phyloP scores from a whole-genome alignment of 192 early-diverging fungal genomes.

The Thoreauomyces humboldtii region DNA sequence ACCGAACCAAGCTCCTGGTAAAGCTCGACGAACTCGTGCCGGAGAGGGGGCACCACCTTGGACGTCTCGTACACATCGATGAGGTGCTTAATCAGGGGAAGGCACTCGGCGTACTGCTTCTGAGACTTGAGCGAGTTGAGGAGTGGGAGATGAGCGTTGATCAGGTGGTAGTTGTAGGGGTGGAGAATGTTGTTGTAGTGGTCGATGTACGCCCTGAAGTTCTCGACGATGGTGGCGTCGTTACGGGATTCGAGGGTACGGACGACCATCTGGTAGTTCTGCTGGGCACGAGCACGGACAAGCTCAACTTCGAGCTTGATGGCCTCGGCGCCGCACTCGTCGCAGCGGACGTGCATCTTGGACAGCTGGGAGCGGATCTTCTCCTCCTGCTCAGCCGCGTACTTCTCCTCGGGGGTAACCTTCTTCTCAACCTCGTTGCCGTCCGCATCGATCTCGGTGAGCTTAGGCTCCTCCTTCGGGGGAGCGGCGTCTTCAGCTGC shows the following conservation, averaged over 20 bases:
- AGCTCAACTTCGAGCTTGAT: constrained; percentile 13
- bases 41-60: constrained; percentile 48
- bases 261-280: constrained; percentile 42
- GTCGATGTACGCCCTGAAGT: constrained; percentile 49
- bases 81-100: constrained; percentile 38
- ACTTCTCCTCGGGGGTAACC: constrained; percentile 49
- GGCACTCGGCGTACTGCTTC: constrained; percentile 35
- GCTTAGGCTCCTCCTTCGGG: not conserved
- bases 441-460: too few relatives aligned
- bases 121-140: constrained; percentile 36
- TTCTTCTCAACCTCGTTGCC: constrained; percentile 1
- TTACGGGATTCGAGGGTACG: not conserved
- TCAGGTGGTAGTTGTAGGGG: constrained; percentile 50
- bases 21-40: constrained; percentile 61
- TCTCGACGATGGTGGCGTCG: constrained; percentile 3
- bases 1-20: constrained; percentile 53
- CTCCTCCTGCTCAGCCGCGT: constrained; percentile 18
- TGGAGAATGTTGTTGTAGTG: constrained; percentile 54
- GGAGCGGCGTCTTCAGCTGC: not conserved
- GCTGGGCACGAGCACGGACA: constrained; percentile 37
- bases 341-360: constrained; percentile 49
- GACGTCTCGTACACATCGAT: constrained; percentile 49
- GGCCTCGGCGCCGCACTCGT: constrained; percentile 33
- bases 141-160: constrained; percentile 44
- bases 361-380: constrained; percentile 14